Conservation (phyloP, 495 filamentous ascomycete species). For the Penicillium silybi region DNA sequence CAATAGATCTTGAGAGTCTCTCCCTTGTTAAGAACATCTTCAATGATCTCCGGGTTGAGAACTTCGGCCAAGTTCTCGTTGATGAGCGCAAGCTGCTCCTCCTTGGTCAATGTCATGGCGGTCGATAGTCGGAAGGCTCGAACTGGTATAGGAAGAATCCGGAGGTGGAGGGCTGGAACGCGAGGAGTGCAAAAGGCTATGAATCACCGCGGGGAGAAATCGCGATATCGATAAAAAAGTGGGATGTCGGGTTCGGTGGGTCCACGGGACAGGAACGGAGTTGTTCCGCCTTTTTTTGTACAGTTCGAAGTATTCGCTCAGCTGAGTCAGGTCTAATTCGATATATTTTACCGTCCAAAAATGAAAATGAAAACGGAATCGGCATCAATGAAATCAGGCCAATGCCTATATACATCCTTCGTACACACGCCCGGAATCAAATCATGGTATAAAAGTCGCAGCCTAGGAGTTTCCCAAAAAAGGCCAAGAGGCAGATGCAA, state of each 20-base stretch:
- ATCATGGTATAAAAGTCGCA: constrained; percentile 19
- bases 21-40: constrained; percentile 67
- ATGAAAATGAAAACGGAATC: neutral
- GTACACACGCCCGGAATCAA: constrained; percentile 5
- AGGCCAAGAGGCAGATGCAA: constrained; percentile 9
- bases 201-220: neutral
- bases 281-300: neutral
- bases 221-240: neutral
- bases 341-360: neutral
- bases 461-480: constrained; percentile 8
- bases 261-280: neutral
- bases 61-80: constrained; percentile 76
- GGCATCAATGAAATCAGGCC: constrained; percentile 12
- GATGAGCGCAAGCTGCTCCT: constrained; percentile 58
- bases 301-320: neutral
- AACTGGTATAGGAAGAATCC: neutral
- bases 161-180: neutral
- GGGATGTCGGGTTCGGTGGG: neutral
- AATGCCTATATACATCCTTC: constrained; percentile 18
- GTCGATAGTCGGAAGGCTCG: neutral
- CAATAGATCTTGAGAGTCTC: constrained; percentile 76
- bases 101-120: neutral
- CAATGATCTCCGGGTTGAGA: constrained; percentile 81
- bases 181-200: neutral
- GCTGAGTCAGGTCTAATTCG: neutral